Conservation (phyloP, 345 rosid species). For the Dipteronia sinensis region DNA sequence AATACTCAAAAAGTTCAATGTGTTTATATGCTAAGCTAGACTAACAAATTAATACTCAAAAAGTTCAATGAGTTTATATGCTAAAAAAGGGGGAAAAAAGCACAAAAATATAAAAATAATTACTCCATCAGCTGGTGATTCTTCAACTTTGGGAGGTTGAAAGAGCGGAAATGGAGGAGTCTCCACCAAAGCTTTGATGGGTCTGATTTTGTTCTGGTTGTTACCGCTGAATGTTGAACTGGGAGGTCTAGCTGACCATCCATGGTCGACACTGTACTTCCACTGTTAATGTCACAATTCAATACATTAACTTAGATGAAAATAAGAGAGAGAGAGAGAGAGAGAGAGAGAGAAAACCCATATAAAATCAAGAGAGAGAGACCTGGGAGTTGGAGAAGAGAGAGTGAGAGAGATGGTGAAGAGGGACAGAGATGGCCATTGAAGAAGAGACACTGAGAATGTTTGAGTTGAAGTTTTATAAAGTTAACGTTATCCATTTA, state of each 20-base stretch:
- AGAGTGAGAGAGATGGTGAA: slow-evolving; percentile 29
- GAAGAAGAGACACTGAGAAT: not conserved
- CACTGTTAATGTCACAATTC: slow-evolving; percentile 6
- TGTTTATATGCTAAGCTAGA: not conserved
- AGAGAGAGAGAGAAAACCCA: not conserved
- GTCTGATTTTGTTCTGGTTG: slow-evolving; percentile 32
- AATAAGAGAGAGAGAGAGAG: not conserved
- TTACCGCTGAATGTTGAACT: slow-evolving; percentile 30
- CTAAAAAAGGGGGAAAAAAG: not conserved
- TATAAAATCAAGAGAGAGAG: not conserved
- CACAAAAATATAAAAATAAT: not conserved
- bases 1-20: not conserved
- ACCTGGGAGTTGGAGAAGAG: slow-evolving; percentile 26
- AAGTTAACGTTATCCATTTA: slow-evolving; percentile 1
- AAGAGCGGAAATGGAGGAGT: slow-evolving; percentile 68
- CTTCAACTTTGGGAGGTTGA: slow-evolving; percentile 50
- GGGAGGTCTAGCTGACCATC: slow-evolving; percentile 41
- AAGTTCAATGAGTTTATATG: no score
- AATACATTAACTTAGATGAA: not conserved
- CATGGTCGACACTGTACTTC: slow-evolving; percentile 23
- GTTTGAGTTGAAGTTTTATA: not conserved
- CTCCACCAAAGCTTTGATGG: slow-evolving; percentile 58
- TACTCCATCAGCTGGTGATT: slow-evolving; percentile 51
- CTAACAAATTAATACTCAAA: not conserved
- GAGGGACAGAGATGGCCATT: slow-evolving; percentile 34